A percentile compares a stretch with the other conserved stretches of the same genome.
These are phyloP conservation scores for Protostelium mycophagum DNA, from an alignment of 78 protist genomes.

Conservation along the genomic window DNA sequence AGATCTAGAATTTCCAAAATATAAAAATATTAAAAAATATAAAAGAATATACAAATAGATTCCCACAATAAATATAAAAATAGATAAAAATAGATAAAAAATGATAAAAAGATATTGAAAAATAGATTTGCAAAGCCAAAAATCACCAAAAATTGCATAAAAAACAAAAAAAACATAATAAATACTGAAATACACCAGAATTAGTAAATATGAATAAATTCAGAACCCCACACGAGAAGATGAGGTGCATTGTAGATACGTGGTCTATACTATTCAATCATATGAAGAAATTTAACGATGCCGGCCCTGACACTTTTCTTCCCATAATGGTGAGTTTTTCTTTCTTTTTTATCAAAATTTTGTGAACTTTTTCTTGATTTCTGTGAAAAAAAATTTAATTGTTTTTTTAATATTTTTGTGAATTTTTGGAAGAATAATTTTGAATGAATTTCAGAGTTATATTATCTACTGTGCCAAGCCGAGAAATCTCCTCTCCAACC, in stretches of 20 bases:
- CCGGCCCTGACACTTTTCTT: slow-evolving; percentile 52
- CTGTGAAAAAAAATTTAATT: not conserved
- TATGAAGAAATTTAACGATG: slow-evolving; percentile 37
- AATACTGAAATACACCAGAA: not conserved
- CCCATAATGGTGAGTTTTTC: slow-evolving; percentile 15
- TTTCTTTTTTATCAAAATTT: no score
- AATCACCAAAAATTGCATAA: not conserved
- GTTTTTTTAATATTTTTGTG: no score
- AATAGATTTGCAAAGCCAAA: not conserved
- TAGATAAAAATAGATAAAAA: no score
- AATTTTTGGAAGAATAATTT: no score
- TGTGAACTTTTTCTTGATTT: not conserved
- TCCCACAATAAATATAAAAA: no score
- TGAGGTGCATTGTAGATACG: slow-evolving; percentile 48
- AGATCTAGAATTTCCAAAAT: no score
- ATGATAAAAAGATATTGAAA: not conserved
- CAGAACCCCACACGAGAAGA: slow-evolving; percentile 50
- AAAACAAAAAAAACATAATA: no score
- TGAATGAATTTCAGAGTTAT: not conserved
- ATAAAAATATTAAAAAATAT: no score
- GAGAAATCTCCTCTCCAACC: not conserved
- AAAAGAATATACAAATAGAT: no score
- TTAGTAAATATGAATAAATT: slow-evolving; percentile 33
- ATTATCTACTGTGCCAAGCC: not conserved
- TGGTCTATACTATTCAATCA: slow-evolving; percentile 54